Base-by-base conservation (phyloP, 1,139 yeast genomes). In the Suhomyces kunorum region DNA sequence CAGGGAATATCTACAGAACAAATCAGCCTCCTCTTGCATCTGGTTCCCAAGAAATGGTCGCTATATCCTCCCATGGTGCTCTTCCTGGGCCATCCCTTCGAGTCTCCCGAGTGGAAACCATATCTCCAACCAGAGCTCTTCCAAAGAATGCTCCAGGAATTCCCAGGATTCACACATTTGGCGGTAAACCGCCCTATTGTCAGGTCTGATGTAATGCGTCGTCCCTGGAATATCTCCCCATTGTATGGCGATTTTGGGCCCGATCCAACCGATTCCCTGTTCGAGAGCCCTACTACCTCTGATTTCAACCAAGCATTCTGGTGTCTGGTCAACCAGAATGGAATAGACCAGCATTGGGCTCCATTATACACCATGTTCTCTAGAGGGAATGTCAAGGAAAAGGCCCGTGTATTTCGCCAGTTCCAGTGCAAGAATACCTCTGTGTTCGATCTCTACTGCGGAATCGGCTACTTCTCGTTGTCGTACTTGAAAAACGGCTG, bases 361-460 rank as follows among this genome's bases (percentile, higher is more conserved):
- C 96, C 96, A 0, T 58, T 73, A 39, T 83, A 80, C 54, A 87
- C 95, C 9, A 88, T 88, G 96, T 88, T 88, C 56, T 82, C 90
- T 27, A 62, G 96, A n/a, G 96, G 96, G 0, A 88, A 88, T 55
- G 78, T 88, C 50, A 84, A 83, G 48, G 96, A 88, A 55, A 88
- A 88, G 59, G 75, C 80, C 12, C 62, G 96, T 16, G 72, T 88
- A 0, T 57, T 83, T 38, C 20, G 18, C 6, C 67, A 66, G 20
- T 74, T 68, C 53, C 43, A 45, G 6, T 36, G 48, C 13, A 13
- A 20, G 11, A 51, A 58, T 7, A 63, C 70, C 0, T 70, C 68
- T 23, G 78, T 84, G 0, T 66, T 84, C 6, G 96, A 88, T 55
- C 55, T 88, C 43, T 88, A 87, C 56, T 81, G 87, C 22, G 96